phyloP scores from a whole-genome alignment of 176 grass and related monocot genomes.

The Guadua angustifolia region DNA sequence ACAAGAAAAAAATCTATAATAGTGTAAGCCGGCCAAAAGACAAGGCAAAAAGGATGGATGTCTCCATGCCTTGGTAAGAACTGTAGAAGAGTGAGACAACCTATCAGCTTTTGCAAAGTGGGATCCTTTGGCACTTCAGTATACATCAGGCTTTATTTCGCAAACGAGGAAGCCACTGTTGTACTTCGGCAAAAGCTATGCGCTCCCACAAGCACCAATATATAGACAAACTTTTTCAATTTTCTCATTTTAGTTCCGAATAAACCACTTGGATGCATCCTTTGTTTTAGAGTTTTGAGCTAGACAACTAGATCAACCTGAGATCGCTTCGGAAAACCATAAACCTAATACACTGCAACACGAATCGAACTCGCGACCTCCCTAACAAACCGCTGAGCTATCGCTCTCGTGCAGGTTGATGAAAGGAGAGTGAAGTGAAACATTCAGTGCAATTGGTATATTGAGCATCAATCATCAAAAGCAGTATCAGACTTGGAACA shows the following conservation, averaged over 20 bases:
- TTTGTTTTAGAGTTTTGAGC: background rate
- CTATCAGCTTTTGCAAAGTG: constrained; percentile 51
- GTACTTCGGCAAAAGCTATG: constrained; percentile 32
- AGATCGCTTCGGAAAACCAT: background rate
- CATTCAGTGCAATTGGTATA: constrained; percentile 15
- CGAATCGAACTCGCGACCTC: background rate
- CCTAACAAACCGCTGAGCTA: background rate
- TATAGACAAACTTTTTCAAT: constrained; percentile 27
- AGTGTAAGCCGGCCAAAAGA: constrained; percentile 11
- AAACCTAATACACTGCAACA: background rate
- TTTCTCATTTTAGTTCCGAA: background rate
- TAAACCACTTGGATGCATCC: background rate
- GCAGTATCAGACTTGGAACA: background rate
- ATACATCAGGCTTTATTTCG: constrained; percentile 45
- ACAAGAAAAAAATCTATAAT: constrained; percentile 41
- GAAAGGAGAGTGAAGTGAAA: background rate
- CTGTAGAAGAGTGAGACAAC: constrained; percentile 44
- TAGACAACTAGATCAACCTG: background rate
- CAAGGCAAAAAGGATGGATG: background rate
- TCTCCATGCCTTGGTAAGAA: constrained; percentile 25
- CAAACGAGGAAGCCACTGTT: constrained; percentile 39
- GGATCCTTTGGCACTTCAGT: constrained; percentile 35
- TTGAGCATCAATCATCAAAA: constrained; percentile 17
- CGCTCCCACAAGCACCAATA: constrained; percentile 30
- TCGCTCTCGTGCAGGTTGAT: background rate